Evolutionary conservation across 169 alveolate species (phyloP), one percentile per base, ranked within the genome.

Genomic region (Ichthyophthirius multifiliis): DNA sequence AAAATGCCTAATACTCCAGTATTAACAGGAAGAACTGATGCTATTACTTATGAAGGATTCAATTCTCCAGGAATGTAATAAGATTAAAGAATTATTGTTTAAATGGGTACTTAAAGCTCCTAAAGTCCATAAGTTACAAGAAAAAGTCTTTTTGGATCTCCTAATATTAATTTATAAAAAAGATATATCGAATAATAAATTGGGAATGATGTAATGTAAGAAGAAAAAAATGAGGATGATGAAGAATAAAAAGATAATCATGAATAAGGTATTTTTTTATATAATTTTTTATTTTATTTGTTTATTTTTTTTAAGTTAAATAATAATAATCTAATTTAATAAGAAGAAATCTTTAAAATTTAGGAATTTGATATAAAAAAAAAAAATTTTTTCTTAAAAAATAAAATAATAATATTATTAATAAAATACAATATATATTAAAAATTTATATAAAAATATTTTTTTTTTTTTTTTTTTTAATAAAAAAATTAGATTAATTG

Each of bases 11-110:
- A 55, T 9, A 55, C 71, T 5, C 71, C 71, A 34, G 71, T 55
- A 13, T 55, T 55, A 55, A 55, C 71, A 55, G 71, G 71, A 27
- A 55, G 71, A 55, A 55, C 71, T 18, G 71, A 55, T 27, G 71
- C 71, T 23, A 55, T 55, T 55, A 27, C 71, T 10, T 27, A 23
- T 10, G 71, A 55, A 27, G 71, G 71, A 6, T 55, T 55, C 34
- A 39, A 55, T 39, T 55, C 71, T 55, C 71, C 71, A 10, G 31
- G 71, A 6, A 39, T 55, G 12, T 55, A 55, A 55, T 55, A 10
- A 13, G 35, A 55, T 27, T 34, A 55, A 6, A 55, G 71, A 55
- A 5, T 27, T 13, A 55, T 55, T 23, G 12, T 39, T 27, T 55
- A 34, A 4, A 55, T 55, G 71, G 71, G 43, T 55, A 39, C 23